Evolutionary conservation across 306 rosid species (phyloP).

Genomic region (Vigna radiata): DNA sequence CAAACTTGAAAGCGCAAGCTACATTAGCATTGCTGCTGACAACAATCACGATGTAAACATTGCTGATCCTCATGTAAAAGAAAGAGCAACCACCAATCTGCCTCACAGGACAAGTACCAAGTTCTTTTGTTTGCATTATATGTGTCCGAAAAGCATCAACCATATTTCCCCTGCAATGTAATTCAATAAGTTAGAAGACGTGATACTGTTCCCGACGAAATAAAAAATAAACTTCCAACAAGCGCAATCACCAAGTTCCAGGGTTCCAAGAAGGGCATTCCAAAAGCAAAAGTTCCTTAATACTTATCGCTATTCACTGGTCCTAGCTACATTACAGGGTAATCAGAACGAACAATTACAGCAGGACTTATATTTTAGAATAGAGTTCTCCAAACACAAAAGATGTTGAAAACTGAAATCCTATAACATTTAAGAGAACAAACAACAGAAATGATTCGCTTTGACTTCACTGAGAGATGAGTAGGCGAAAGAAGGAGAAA

Average conservation of each 20-base stretch:
- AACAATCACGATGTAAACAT: slow-evolving; percentile 70
- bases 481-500: neutral
- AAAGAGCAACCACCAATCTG: slow-evolving; percentile 97
- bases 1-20: slow-evolving; percentile 98
- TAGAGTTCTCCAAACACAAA: neutral
- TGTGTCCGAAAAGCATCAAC: slow-evolving; percentile 96
- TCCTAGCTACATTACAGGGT: slow-evolving; percentile 22
- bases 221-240: slow-evolving; percentile 19
- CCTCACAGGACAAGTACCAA: slow-evolving; percentile 98
- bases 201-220: neutral
- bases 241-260: slow-evolving; percentile 33
- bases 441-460: slow-evolving; percentile 12
- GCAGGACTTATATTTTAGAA: neutral
- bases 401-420: neutral
- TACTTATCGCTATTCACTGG: slow-evolving; percentile 4
- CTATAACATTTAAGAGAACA: neutral
- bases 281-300: neutral
- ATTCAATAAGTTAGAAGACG: neutral
- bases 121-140: slow-evolving; percentile 98
- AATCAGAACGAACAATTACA: neutral
- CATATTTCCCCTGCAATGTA: slow-evolving; percentile 87
- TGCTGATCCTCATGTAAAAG: slow-evolving; percentile 97
- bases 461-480: neutral
- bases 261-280: neutral
- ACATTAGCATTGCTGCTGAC: slow-evolving; percentile 99